Conservation (phyloP, 169 alveolate species). For the Eimeria necatrix region DNA sequence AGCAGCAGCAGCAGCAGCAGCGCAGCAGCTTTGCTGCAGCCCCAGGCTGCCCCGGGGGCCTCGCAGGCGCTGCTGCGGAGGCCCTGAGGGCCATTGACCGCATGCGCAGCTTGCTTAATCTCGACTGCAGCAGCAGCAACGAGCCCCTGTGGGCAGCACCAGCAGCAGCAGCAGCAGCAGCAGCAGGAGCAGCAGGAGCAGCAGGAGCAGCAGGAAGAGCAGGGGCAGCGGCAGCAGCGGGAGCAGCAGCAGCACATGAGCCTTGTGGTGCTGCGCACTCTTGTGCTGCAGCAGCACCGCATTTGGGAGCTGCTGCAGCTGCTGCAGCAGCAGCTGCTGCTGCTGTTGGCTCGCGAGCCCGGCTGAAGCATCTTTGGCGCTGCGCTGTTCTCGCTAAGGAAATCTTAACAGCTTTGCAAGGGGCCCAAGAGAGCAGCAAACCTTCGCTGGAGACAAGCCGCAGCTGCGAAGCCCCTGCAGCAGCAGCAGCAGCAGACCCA, state of each 20-base stretch:
- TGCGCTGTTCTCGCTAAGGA: neutral
- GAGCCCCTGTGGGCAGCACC: too few relatives aligned
- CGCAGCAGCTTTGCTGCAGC: too few relatives aligned
- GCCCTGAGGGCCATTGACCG: constrained; percentile 10
- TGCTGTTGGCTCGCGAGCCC: neutral
- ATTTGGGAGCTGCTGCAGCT: too few relatives aligned
- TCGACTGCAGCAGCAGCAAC: neutral
- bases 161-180: neutral
- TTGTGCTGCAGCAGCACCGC: neutral
- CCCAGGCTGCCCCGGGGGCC: neutral
- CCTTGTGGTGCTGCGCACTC: too few relatives aligned
- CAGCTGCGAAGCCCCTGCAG: too few relatives aligned
- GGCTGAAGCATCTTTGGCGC: neutral
- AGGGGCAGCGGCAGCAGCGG: neutral
- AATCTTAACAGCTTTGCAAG: neutral
- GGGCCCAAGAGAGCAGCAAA: neutral
- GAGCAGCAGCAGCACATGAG: too few relatives aligned
- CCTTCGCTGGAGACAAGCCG: neutral
- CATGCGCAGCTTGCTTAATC: neutral
- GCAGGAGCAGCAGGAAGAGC: neutral
- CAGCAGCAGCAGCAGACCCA: neutral
- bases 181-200: too few relatives aligned
- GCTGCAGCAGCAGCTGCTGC: neutral
- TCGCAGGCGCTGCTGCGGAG: constrained; percentile 6
- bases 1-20: constrained; percentile 41